Evolutionary conservation across 305 asterid genomes (phyloP).

Genomic region (Plantago coronopus): DNA sequence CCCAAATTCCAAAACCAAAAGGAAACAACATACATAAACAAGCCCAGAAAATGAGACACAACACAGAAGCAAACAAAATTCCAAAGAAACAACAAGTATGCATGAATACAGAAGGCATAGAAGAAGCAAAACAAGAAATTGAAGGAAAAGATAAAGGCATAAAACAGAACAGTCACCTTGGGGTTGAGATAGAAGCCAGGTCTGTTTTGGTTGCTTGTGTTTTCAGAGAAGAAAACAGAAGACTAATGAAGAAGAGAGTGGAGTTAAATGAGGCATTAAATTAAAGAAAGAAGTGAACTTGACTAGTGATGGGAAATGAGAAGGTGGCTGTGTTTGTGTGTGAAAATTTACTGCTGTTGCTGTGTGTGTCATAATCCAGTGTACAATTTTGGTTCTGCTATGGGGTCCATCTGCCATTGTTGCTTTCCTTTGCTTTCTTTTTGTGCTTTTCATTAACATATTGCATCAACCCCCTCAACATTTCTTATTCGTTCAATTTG

Average conservation of each 20-base stretch:
- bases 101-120: neutral
- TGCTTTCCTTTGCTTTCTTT: conserved; percentile 4
- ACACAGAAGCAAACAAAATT: no score
- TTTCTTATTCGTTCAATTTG: neutral
- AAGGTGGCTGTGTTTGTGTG: neutral
- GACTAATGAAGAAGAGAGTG: conserved; percentile 1
- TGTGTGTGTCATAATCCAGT: conserved; percentile 24
- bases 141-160: neutral
- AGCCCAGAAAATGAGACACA: neutral
- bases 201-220: conserved; percentile 25
- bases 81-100: no score
- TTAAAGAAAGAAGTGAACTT: neutral
- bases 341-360: conserved; percentile 22
- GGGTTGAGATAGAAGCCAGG: no score
- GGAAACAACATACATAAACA: conserved; percentile 18
- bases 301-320: no score
- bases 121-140: neutral
- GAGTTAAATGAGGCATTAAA: conserved; percentile 17
- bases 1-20: neutral
- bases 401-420: conserved; percentile 38
- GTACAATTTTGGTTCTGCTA: conserved; percentile 15
- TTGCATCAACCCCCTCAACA: no score
- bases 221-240: conserved; percentile 15
- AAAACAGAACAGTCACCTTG: conserved; percentile 17
- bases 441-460: neutral